Conservation (phyloP, 2,329 filamentous ascomycete genomes). For the Sarocladium kiliense region DNA sequence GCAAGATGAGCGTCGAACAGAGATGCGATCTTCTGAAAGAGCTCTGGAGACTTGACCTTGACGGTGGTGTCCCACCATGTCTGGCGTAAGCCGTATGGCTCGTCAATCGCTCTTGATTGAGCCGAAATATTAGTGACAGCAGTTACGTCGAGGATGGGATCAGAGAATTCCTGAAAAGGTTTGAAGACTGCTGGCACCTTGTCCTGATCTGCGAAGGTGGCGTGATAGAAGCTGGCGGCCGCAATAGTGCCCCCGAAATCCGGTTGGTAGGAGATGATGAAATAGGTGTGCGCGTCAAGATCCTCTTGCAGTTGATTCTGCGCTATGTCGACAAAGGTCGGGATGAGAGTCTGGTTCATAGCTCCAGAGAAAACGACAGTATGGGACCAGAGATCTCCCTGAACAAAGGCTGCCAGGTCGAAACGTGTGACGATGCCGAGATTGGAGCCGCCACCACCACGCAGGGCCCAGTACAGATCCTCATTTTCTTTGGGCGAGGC, state of each 20-base stretch:
- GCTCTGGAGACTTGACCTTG: conserved; percentile 13
- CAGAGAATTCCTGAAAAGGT: conserved; percentile 17
- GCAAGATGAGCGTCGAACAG: conserved; percentile 16
- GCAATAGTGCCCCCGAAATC: conserved; percentile 10
- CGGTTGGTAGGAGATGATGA: conserved; percentile 13
- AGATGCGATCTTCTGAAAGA: conserved; percentile 22
- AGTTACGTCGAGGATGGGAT: conserved; percentile 15
- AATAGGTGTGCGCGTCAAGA: conserved; percentile 17
- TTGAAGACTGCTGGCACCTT: conserved; percentile 18
- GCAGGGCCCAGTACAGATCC: conserved; percentile 40
- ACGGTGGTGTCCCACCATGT: conserved; percentile 25
- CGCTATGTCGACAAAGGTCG: not conserved
- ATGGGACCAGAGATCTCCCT: conserved; percentile 24
- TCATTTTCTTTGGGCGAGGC: conserved; percentile 27
- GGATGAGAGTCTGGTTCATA: conserved; percentile 13
- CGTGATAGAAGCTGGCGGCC: conserved; percentile 14
- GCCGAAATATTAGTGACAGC: conserved; percentile 20
- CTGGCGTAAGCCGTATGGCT: conserved; percentile 20
- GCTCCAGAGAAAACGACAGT: conserved; percentile 14
- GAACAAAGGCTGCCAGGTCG: conserved; percentile 22
- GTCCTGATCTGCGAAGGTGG: conserved; percentile 10
- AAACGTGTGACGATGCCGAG: conserved; percentile 31
- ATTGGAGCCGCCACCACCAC: conserved; percentile 39
- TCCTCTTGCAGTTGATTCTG: conserved; percentile 15
- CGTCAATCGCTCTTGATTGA: conserved; percentile 17